phyloP scores from a whole-genome alignment of 495 filamentous ascomycete species.

The Thermochaetoides thermophila region DNA sequence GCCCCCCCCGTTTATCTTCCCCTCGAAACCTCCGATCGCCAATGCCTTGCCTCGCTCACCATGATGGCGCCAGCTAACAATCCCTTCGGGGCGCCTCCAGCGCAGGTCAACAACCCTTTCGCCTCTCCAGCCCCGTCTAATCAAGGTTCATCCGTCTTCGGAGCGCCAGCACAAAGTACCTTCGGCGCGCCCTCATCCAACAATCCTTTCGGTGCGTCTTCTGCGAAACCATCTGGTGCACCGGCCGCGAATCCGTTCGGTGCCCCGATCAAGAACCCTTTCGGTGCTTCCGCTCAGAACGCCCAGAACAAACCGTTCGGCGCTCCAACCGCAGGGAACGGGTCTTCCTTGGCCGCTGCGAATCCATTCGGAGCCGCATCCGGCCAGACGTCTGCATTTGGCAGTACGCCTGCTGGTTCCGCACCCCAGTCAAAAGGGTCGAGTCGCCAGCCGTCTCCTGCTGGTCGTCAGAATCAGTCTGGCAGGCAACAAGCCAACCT shows the following conservation, averaged over 20 bases:
- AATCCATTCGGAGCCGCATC: constrained; percentile 1
- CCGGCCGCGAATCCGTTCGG: constrained; percentile 8
- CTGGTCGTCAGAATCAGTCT: constrained; percentile 3
- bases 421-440: constrained; percentile 1
- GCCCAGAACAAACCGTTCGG: too few relatives aligned
- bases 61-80: constrained; percentile 16
- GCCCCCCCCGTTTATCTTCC: neutral
- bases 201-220: neutral
- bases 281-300: constrained; percentile 3
- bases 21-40: constrained; percentile 3
- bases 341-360: neutral
- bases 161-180: constrained; percentile 3
- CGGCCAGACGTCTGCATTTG: constrained; percentile 2
- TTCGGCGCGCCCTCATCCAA: constrained; percentile 1
- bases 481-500: constrained; percentile 1
- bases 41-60: constrained; percentile 11
- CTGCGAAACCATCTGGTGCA: constrained; percentile 4
- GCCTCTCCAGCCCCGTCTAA: neutral
- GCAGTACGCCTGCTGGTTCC: constrained; percentile 2
- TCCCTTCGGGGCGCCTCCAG: constrained; percentile 14
- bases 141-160: neutral
- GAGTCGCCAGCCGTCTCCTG: neutral
- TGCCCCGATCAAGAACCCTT: neutral
- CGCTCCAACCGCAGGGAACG: too few relatives aligned
- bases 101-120: constrained; percentile 7